Conservation (phyloP, 176 grass and related monocot species). For the Triticum timopheevii region DNA sequence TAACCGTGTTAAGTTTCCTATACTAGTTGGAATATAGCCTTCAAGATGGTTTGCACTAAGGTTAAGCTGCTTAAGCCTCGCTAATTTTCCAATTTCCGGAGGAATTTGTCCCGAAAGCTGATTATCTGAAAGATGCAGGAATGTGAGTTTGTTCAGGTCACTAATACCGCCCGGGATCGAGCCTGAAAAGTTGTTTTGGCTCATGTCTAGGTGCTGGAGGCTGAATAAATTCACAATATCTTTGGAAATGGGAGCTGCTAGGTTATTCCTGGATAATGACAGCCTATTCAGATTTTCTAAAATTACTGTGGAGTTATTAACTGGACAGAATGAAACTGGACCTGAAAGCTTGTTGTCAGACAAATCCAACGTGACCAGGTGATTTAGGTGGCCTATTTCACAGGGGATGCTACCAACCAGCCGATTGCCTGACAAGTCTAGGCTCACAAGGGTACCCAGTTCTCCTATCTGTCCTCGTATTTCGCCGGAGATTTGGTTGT, state of each 20-base stretch:
- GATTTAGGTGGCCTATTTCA: neutral
- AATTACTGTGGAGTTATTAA: neutral
- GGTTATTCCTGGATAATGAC: neutral
- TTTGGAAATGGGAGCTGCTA: neutral
- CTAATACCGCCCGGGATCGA: neutral
- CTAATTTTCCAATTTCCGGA: neutral
- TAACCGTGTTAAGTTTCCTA: neutral
- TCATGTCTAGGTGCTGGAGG: neutral
- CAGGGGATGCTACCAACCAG: neutral
- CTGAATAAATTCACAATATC: neutral
- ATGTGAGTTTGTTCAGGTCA: neutral
- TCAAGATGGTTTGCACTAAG: neutral
- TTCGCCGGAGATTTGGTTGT: neutral
- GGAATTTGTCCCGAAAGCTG: neutral
- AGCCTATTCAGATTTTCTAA: neutral
- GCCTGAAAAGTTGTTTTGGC: neutral
- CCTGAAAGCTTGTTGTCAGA: neutral
- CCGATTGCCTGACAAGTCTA: neutral
- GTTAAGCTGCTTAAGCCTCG: neutral
- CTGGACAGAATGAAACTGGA: neutral
- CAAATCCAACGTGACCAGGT: neutral
- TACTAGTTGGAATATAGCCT: neutral
- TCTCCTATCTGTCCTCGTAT: neutral
- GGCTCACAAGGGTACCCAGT: neutral
- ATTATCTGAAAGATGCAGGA: neutral